A percentile compares a stretch with the other conserved stretches of the same genome.
Evolutionary conservation across 345 rosid genomes (phyloP).

Genomic region (Eucalyptus virginea): DNA sequence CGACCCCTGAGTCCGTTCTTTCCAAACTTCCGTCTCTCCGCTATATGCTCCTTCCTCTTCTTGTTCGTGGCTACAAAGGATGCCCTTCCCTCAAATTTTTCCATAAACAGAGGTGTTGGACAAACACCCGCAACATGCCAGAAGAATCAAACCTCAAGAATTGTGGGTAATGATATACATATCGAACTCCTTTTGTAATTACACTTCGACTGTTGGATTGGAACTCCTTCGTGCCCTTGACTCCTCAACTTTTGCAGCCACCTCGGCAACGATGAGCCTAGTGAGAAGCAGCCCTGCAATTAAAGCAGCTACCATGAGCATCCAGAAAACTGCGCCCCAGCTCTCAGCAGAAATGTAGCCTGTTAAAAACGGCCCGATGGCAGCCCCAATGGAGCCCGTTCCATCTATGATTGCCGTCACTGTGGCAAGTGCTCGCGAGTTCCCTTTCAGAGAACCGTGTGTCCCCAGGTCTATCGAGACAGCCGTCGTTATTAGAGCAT

Average conservation of each 20-base stretch:
- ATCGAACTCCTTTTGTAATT: not conserved
- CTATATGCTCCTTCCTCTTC: not conserved
- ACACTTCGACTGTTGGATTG: not conserved
- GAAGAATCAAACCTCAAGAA: not conserved
- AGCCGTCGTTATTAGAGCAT: no score
- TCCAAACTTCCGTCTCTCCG: not conserved
- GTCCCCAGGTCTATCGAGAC: no score
- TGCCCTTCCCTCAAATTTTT: not conserved
- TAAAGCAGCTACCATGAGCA: conserved; percentile 87
- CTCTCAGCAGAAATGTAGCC: conserved; percentile 74
- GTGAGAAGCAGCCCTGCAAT: conserved; percentile 75
- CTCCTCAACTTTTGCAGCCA: conserved; percentile 50
- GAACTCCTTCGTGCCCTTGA: conserved; percentile 11
- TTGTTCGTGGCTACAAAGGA: not conserved
- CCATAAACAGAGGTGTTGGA: not conserved
- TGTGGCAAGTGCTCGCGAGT: conserved; percentile 75
- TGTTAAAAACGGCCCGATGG: conserved; percentile 75
- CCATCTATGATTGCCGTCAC: conserved; percentile 95
- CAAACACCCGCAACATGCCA: not conserved
- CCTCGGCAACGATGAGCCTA: conserved; percentile 69
- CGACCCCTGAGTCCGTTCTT: not conserved
- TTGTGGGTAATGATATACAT: not conserved
- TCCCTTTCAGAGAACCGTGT: no score
- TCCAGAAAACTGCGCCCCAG: conserved; percentile 77
- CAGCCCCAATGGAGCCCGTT: conserved; percentile 93